A percentile compares a stretch with the other conserved stretches of the same genome.
Evolutionary conservation across 148 eudicot species (phyloP).

Genomic region (Suaeda aralocaspica): DNA sequence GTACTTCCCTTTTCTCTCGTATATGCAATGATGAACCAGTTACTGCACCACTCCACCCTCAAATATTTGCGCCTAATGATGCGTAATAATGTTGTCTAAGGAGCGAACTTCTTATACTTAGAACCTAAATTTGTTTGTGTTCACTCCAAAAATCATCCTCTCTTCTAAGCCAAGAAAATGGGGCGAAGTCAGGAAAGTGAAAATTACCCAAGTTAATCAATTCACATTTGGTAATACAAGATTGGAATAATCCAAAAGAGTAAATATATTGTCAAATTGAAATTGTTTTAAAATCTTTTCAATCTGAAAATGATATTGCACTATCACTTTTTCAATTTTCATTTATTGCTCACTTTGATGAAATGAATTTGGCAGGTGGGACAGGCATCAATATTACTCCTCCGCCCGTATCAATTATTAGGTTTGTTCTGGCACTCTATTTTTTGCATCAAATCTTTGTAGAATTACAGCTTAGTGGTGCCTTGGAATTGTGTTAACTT

Average conservation of each 20-base stretch:
- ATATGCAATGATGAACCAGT: background rate
- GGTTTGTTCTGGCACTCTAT: constrained; percentile 37
- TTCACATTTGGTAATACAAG: background rate
- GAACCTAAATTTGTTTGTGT: background rate
- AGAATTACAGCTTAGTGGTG: background rate
- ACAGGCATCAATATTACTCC: constrained; percentile 96
- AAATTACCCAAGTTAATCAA: background rate
- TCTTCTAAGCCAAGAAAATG: background rate
- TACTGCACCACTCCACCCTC: no score
- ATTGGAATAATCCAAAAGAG: background rate
- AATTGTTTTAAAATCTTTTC: background rate
- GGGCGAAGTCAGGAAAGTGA: background rate
- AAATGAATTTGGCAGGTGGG: constrained; percentile 55
- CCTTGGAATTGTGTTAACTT: background rate
- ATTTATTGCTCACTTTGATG: background rate
- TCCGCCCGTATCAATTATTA: constrained; percentile 69
- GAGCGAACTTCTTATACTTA: background rate
- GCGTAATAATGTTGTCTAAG: background rate
- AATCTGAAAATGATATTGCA: background rate
- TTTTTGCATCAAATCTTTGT: background rate
- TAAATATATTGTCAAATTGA: background rate
- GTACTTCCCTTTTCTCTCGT: constrained; percentile 30
- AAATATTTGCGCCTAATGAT: background rate
- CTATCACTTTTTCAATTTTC: background rate
- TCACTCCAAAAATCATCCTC: background rate